Percentiles rank a stretch among this genome's conserved stretches.
phyloP scores from a whole-genome alignment of 257 asterid species.

The Ballota nigra region DNA sequence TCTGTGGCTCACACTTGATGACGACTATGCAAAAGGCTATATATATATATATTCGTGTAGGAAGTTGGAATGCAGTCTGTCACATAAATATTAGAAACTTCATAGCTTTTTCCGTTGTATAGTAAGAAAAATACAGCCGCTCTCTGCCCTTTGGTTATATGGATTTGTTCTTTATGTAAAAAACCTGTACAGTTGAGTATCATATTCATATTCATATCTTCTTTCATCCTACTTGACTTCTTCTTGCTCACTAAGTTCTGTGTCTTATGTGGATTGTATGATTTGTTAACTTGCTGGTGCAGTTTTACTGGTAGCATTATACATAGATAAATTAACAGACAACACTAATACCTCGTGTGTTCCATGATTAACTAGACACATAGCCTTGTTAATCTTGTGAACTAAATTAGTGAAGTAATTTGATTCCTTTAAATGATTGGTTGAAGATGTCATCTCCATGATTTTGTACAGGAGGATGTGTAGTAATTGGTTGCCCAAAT shows the following conservation, averaged over 20 bases:
- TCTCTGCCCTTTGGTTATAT: neutral
- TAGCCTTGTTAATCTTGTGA: neutral
- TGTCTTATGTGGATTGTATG: neutral
- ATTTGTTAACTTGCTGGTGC: neutral
- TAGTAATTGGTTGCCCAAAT: neutral
- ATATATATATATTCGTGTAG: neutral
- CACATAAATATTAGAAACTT: neutral
- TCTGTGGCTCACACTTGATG: neutral
- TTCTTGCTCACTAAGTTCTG: neutral
- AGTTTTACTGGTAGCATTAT: neutral
- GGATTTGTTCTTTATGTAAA: neutral
- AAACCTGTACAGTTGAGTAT: neutral
- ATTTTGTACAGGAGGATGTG: neutral
- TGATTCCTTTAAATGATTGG: neutral
- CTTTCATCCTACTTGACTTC: neutral
- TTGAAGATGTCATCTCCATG: neutral
- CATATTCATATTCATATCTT: neutral
- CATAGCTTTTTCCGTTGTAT: neutral
- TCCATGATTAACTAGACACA: neutral
- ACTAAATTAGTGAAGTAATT: neutral
- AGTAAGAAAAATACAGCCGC: neutral
- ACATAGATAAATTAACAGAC: neutral
- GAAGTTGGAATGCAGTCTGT: neutral
- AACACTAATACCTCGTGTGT: neutral
- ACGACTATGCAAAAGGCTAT: no score